Conservation (phyloP, 768 basidiomycete genomes). For the Podaxis rugospora region DNA sequence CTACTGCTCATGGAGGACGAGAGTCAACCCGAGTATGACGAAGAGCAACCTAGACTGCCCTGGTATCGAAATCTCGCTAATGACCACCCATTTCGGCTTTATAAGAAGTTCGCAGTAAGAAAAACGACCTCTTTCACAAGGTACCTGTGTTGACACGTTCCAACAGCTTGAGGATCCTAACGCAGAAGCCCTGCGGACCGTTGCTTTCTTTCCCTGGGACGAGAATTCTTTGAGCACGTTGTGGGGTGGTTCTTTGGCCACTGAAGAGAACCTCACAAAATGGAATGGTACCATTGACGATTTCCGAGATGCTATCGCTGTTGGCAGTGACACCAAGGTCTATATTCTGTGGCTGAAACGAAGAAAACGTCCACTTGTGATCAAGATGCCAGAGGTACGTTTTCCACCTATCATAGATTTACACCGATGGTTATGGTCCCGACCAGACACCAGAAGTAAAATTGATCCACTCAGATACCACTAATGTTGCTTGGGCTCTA, state of each 20-base stretch:
- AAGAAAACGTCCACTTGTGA: constrained; percentile 26
- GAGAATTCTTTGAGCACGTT: constrained; percentile 31
- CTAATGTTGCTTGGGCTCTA: constrained; percentile 57
- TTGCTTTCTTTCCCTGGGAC: constrained; percentile 48
- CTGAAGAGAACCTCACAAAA: constrained; percentile 23
- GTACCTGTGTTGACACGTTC: not conserved
- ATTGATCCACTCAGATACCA: constrained; percentile 27
- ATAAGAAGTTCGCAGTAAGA: constrained; percentile 42
- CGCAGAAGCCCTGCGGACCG: constrained; percentile 30
- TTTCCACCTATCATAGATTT: not conserved
- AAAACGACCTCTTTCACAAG: not conserved
- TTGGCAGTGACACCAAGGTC: constrained; percentile 33
- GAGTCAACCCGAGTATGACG: constrained; percentile 5
- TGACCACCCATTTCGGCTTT: constrained; percentile 37
- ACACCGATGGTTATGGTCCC: not conserved
- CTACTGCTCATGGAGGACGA: not conserved
- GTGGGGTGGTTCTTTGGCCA: constrained; percentile 29
- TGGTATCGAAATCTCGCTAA: constrained; percentile 34
- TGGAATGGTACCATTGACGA: constrained; percentile 46
- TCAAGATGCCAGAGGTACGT: constrained; percentile 33
- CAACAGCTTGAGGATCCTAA: constrained; percentile 23
- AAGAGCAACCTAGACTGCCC: constrained; percentile 14
- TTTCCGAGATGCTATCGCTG: constrained; percentile 49
- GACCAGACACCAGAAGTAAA: constrained; percentile 6
- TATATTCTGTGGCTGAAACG: constrained; percentile 33